Evolutionary conservation across 257 asterid species (phyloP).

Genomic region (Voacanga thouarsii): DNA sequence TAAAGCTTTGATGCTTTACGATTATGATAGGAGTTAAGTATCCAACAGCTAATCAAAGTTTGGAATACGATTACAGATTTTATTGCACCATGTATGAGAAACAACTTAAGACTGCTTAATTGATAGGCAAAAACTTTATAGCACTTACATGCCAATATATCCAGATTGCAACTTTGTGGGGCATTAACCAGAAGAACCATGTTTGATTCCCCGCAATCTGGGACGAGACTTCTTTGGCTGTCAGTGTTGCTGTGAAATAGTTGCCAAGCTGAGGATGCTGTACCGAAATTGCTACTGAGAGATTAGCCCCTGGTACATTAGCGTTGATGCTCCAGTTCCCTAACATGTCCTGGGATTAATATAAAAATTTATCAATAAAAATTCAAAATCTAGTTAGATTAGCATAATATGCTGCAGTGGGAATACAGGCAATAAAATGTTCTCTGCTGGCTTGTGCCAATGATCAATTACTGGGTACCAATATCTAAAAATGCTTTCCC

Average conservation of each 20-base stretch:
- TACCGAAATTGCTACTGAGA: constrained; percentile 62
- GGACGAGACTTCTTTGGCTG: constrained; percentile 60
- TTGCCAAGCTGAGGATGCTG: constrained; percentile 86
- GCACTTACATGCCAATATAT: constrained; percentile 92
- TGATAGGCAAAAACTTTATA: neutral
- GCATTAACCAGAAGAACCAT: constrained; percentile 94
- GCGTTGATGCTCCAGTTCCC: constrained; percentile 79
- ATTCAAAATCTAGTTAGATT: neutral
- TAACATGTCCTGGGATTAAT: constrained; percentile 67
- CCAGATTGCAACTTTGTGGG: constrained; percentile 91
- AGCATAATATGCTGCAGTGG: neutral
- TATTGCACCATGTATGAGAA: neutral
- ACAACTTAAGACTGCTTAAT: neutral
- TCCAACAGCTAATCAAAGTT: neutral
- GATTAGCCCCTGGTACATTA: constrained; percentile 62
- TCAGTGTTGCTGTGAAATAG: constrained; percentile 87
- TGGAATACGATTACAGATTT: neutral
- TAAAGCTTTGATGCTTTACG: neutral
- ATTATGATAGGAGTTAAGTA: neutral
- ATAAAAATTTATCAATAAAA: constrained; percentile 12
- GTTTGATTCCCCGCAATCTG: constrained; percentile 42
- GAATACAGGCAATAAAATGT: neutral
- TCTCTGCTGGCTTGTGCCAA: neutral
- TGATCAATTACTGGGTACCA: neutral
- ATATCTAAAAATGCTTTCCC: neutral